Conservation (phyloP, 371 early-diverging fungal genomes). For the Paraphysoderma sedebokerense region DNA sequence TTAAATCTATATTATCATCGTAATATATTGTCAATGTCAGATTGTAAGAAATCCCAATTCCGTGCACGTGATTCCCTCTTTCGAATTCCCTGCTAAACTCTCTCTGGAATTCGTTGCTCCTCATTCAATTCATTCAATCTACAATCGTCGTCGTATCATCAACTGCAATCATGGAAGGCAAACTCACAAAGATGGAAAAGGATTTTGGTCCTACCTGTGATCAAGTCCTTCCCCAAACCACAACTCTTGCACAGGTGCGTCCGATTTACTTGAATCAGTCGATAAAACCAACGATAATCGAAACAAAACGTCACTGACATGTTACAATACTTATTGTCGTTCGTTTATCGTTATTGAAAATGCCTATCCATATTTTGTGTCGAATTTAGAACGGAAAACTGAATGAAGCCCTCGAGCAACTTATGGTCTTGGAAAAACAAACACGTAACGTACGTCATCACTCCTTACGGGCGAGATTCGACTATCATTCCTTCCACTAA, state of each 20-base stretch:
- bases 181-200: conserved; percentile 74
- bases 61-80: too few relatives aligned
- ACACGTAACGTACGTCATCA: conserved; percentile 52
- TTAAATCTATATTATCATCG: too few relatives aligned
- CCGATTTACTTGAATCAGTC: too few relatives aligned
- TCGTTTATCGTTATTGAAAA: background rate
- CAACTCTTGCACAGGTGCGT: conserved; percentile 42
- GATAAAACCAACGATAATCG: background rate
- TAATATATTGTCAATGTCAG: too few relatives aligned
- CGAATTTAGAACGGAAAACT: conserved; percentile 41
- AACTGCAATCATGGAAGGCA: conserved; percentile 39
- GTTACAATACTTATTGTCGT: background rate
- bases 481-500: too few relatives aligned
- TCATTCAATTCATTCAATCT: too few relatives aligned
- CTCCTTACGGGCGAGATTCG: background rate
- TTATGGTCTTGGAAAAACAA: conserved; percentile 69
- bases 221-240: conserved; percentile 57
- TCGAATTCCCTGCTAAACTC: too few relatives aligned
- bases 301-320: background rate
- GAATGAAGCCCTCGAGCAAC: conserved; percentile 61
- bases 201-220: conserved; percentile 72
- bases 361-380: background rate
- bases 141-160: too few relatives aligned
- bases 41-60: too few relatives aligned
- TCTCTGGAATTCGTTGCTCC: too few relatives aligned